Conservation (phyloP, 495 filamentous ascomycete species). For the Alectoria sarmentosa region DNA sequence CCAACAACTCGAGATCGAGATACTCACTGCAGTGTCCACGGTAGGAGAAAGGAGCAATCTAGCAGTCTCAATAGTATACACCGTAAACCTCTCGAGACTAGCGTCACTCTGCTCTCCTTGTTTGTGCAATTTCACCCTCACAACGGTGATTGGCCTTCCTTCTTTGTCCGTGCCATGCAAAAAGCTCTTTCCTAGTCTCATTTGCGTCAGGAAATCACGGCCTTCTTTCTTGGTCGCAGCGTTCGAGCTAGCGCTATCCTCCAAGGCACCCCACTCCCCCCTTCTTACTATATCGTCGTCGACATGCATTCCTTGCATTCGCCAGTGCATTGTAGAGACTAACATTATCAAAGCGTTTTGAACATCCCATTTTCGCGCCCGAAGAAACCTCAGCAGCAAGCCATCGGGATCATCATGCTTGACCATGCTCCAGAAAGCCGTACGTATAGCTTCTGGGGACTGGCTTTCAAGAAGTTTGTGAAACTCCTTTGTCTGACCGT, state of each 20-base stretch:
- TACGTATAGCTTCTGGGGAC: constrained; percentile 69
- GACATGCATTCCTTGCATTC: constrained; percentile 70
- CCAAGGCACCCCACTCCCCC: constrained; percentile 62
- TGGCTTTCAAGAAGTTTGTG: constrained; percentile 68
- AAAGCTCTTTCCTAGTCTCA: constrained; percentile 91
- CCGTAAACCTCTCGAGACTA: constrained; percentile 78
- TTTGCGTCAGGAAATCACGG: constrained; percentile 76
- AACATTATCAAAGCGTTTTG: constrained; percentile 91
- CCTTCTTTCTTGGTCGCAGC: constrained; percentile 53
- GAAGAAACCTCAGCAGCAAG: constrained; percentile 78
- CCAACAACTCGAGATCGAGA: not conserved
- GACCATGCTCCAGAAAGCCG: constrained; percentile 89
- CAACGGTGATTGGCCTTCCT: constrained; percentile 81
- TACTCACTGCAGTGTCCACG: constrained; percentile 84
- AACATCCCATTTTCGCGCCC: constrained; percentile 94
- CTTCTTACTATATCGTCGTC: constrained; percentile 77
- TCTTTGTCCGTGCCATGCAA: constrained; percentile 80
- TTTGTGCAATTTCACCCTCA: constrained; percentile 74
- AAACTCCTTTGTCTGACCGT: constrained; percentile 82
- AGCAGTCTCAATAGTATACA: constrained; percentile 90
- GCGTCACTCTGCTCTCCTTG: constrained; percentile 75
- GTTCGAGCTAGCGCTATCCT: constrained; percentile 47
- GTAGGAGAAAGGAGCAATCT: constrained; percentile 71
- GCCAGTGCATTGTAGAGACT: constrained; percentile 90
- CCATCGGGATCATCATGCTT: constrained; percentile 93